phyloP scores from a whole-genome alignment of 169 alveolate genomes.

The Cryptosporidium sp. region DNA sequence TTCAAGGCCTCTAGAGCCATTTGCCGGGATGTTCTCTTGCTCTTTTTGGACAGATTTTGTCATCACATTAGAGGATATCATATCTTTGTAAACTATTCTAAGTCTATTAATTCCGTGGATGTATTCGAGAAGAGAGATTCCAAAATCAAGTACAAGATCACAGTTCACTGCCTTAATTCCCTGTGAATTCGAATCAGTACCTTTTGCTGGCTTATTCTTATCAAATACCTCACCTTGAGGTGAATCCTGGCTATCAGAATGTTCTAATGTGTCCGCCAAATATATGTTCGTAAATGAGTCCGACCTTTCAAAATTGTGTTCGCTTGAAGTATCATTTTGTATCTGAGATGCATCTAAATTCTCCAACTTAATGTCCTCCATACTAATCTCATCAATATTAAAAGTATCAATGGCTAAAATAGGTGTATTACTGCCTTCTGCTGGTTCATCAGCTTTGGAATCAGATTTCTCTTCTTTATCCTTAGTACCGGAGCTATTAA shows the following conservation, averaged over 20 bases:
- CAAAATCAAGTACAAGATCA: constrained; percentile 61
- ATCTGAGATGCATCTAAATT: neutral
- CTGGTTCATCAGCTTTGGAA: neutral
- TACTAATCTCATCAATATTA: neutral
- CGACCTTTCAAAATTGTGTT: neutral
- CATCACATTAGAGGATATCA: constrained; percentile 47
- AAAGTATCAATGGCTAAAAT: neutral
- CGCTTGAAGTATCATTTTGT: constrained; percentile 9
- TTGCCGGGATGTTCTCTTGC: constrained; percentile 56
- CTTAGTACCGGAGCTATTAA: neutral
- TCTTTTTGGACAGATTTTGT: constrained; percentile 58
- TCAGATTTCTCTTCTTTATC: constrained; percentile 15
- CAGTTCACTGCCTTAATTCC: constrained; percentile 42
- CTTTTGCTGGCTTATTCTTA: neutral
- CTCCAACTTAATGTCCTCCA: neutral
- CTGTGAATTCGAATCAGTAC: constrained; percentile 7
- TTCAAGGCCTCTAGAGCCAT: constrained; percentile 69
- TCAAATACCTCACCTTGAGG: neutral
- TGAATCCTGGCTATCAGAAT: neutral
- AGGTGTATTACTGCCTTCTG: neutral
- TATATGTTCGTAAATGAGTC: constrained; percentile 3
- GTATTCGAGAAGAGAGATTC: constrained; percentile 48
- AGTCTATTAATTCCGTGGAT: constrained; percentile 70
- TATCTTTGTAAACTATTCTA: constrained; percentile 58
- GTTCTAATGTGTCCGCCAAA: neutral